These are phyloP conservation scores for Ophiocordyceps australis DNA, from an alignment of 2,329 filamentous ascomycete species.

Conservation along the genomic window DNA sequence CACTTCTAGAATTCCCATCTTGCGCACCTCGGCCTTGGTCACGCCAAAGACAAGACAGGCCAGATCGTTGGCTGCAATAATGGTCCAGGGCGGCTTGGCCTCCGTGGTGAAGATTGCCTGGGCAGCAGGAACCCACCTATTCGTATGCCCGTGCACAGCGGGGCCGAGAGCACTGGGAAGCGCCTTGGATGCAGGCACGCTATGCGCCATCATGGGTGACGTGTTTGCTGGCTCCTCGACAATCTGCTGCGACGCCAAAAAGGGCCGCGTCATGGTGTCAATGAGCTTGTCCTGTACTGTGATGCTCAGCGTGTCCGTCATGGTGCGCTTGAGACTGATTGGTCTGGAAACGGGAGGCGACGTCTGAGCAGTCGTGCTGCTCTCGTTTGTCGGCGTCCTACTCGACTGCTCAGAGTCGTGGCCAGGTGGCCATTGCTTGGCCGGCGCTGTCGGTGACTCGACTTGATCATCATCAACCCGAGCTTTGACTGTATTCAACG, in stretches of 20 bases:
- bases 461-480: slow-evolving; percentile 4
- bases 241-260: slow-evolving; percentile 27
- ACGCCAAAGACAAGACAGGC: slow-evolving; percentile 98
- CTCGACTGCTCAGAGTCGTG: slow-evolving; percentile 29
- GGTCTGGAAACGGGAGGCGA: slow-evolving; percentile 40
- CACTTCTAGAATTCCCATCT: slow-evolving; percentile 87
- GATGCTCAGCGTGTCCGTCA: slow-evolving; percentile 63
- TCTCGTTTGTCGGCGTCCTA: slow-evolving; percentile 36
- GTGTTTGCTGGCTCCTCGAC: slow-evolving; percentile 16
- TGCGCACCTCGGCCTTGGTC: slow-evolving; percentile 85
- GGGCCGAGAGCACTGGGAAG: slow-evolving; percentile 32
- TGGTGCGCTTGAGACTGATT: slow-evolving; percentile 62
- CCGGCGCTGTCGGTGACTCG: slow-evolving; percentile 6
- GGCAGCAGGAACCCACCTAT: slow-evolving; percentile 74
- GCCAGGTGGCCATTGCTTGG: no score
- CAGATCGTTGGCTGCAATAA: slow-evolving; percentile 87
- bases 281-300: slow-evolving; percentile 68
- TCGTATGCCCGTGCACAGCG: slow-evolving; percentile 70
- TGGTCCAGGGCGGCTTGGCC: slow-evolving; percentile 78
- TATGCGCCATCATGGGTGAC: slow-evolving; percentile 24
- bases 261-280: slow-evolving; percentile 73
- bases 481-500: slow-evolving; percentile 5
- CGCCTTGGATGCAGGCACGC: slow-evolving; percentile 18
- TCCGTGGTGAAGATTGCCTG: slow-evolving; percentile 98
- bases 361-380: slow-evolving; percentile 29